Evolutionary conservation across 1,284 basidiomycete species (phyloP), one percentile per base, ranked within the genome.

Genomic region (Sporisorium iseilematis-ciliati): DNA sequence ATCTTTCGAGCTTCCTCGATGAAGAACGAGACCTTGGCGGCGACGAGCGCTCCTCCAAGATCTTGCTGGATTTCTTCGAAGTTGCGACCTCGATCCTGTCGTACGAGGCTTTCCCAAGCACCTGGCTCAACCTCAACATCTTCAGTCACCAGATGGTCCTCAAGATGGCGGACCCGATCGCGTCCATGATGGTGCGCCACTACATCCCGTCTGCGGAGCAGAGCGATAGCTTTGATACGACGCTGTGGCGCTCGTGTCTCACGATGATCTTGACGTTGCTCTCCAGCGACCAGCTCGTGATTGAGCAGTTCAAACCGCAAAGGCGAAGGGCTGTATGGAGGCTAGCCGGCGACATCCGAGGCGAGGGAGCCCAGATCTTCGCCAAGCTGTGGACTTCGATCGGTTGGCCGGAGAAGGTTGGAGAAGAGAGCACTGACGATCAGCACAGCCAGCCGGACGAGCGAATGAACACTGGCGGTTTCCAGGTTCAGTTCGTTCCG

Each of bases 281-380:
- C 21, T 92, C 93, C 3, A 96, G 93, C 8, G 92, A 94, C 55
- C 93, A 96, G 77, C 89, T 98, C 20, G 91, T 94, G 14, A 94
- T 98, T 52, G 96, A 99, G 85, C 93, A 97, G 76, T 94, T 95
- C 79, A 93, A 91, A 81, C 92, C 94, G 1, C 81, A 97, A 92
- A 92, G 94, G 89, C 91, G 95, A 56, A 90, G 95, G 57, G 93
- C 95, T 1, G 93, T 97, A 16, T 98, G 96, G 96, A 90, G 94
- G 48, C 89, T 98, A 16, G 94, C 93, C 3, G 95, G 95, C 18
- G 96, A 99, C 86, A 91, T 97, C 78, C 90, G 96, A 35, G 94
- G 94, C 16, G 93, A 96, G 85, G 95, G 95, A 11, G 93, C 95
- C 1, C 88, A 90, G n/a, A 91, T 97, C 62, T 87, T 98, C 58